A percentile compares a stretch with the other conserved stretches of the same genome.
Conservation (phyloP, 805 yeast species). For the Ogataea trehaloabstinens region DNA sequence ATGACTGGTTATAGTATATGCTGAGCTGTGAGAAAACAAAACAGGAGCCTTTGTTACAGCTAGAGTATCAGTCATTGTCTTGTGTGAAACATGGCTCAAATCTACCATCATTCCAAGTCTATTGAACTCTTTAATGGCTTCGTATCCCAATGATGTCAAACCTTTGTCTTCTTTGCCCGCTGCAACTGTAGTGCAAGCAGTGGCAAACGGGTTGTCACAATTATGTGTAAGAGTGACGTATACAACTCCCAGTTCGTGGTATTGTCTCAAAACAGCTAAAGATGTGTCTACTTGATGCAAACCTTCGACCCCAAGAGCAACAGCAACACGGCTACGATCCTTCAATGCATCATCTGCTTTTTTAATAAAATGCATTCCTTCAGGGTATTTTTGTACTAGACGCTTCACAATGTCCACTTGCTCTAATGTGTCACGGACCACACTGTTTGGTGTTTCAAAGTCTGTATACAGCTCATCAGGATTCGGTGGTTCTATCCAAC, state of each 20-base stretch:
- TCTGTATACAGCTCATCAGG: conserved; percentile 39
- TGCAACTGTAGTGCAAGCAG: conserved; percentile 45
- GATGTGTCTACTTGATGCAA: conserved; percentile 49
- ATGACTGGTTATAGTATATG: conserved; percentile 38
- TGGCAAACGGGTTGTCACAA: conserved; percentile 54
- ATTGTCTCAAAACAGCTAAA: conserved; percentile 45
- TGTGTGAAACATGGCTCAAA: conserved; percentile 45
- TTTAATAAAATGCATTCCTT: conserved; percentile 37
- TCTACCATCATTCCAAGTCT: conserved; percentile 54
- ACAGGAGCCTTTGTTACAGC: conserved; percentile 44
- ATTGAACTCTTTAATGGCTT: conserved; percentile 47
- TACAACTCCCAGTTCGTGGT: conserved; percentile 46
- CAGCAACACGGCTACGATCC: conserved; percentile 38
- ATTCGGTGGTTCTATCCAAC: conserved; percentile 44
- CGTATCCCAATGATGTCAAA: conserved; percentile 38
- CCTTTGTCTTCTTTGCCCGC: conserved; percentile 47
- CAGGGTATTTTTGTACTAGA: conserved; percentile 37
- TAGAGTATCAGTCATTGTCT: conserved; percentile 47
- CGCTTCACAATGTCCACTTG: conserved; percentile 49
- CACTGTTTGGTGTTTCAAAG: conserved; percentile 41
- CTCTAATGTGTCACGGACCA: conserved; percentile 50
- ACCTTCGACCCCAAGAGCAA: conserved; percentile 52
- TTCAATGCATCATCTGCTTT: conserved; percentile 38
- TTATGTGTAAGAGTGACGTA: conserved; percentile 52
- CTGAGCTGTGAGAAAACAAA: conserved; percentile 49